Evolutionary conservation across 768 basidiomycete genomes (phyloP), one percentile per base, ranked within the genome.

Genomic region (Guyanaporus albipodus): DNA sequence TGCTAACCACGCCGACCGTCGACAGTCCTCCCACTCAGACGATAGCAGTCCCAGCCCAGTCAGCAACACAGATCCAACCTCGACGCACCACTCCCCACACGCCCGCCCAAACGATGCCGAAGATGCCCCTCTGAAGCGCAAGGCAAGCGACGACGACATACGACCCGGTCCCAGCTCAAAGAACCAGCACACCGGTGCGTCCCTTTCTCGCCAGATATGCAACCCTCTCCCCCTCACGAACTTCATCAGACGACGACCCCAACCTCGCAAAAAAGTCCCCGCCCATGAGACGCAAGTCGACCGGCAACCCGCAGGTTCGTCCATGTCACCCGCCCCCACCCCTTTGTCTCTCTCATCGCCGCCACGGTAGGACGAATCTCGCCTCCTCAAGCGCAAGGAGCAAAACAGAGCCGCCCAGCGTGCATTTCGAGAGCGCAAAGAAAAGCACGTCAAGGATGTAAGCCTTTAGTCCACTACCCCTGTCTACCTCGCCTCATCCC

Each of bases 361-460:
- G 44, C 38, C 36, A 28, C 38, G 48, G 39, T 52, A 88, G 68
- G 90, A 93, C 54, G 89, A 91, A 58, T 67, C 75, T 5, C 79
- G 88, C 19, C 68, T 91, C 5, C 51, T 88, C 53, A 94, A 95
- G 62, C 83, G 95, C 52, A 98, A 98, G 70, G 90, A 97, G 58
- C 95, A 98, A 70, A 99, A 99, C 58, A 77, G 95, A 45, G 92
- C 93, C 4, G 95, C 95, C 7, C 96, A 99, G 68, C 83, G 95
- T 43, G 95, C 95, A 1, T 99, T 99, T 73, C 75, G 95, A 45
- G 96, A 98, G 67, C 79, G 95, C 51, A 94, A 97, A 69, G 95
- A 99, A 71, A 91, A 90, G 59, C 93, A 96, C 66, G 91, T 98
- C 54, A 92, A 91, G 63, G 93, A 96, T 64, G 93, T 96, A 61